Evolutionary conservation across 768 basidiomycete species (phyloP).

Genomic region (Macrolepiota fuliginosa): DNA sequence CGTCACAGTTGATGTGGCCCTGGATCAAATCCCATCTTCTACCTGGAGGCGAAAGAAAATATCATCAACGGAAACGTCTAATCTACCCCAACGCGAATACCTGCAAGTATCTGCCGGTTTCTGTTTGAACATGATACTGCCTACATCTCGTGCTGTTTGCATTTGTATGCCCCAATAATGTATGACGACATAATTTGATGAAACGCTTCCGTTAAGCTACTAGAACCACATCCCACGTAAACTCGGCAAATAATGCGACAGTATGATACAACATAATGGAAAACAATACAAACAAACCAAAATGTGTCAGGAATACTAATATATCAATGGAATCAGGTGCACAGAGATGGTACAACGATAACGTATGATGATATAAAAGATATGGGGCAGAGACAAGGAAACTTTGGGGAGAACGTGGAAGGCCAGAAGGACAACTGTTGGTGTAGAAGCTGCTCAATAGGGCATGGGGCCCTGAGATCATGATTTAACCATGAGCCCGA

Average conservation of each 20-base stretch:
- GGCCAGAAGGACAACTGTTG: background rate
- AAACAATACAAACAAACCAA: background rate
- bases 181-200: background rate
- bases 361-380: too few relatives aligned
- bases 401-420: background rate
- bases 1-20: too few relatives aligned
- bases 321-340: background rate
- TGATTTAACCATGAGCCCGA: slow-evolving; percentile 19
- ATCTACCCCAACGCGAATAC: too few relatives aligned
- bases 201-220: background rate
- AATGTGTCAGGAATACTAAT: background rate
- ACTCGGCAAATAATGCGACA: background rate
- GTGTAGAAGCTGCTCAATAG: background rate
- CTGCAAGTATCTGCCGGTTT: too few relatives aligned
- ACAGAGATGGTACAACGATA: background rate
- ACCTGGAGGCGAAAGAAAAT: too few relatives aligned
- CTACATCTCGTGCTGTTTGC: too few relatives aligned
- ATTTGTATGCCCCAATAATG: background rate
- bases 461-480: background rate
- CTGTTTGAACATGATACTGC: too few relatives aligned
- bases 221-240: background rate
- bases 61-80: too few relatives aligned
- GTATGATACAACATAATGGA: background rate
- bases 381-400: too few relatives aligned
- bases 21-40: too few relatives aligned